These are phyloP conservation scores for Rhynchosporium graminicola DNA, from an alignment of 2,329 filamentous ascomycete genomes.

Conservation along the genomic window DNA sequence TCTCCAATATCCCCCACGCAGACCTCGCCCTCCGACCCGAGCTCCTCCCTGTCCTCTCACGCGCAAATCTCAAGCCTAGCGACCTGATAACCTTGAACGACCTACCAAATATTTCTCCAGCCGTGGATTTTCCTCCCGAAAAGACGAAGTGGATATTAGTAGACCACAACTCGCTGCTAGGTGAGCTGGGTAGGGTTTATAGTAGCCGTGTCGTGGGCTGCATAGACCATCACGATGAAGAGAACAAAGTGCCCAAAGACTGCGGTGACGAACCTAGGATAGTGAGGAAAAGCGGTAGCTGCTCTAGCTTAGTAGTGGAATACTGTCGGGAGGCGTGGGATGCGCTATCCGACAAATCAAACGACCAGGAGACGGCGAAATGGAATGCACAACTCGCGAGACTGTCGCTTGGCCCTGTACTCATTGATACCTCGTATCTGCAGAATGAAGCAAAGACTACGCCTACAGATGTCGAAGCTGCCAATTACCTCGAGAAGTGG, in stretches of 20 bases:
- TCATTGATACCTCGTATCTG: conserved; percentile 73
- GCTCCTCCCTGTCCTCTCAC: conserved; percentile 63
- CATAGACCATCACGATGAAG: conserved; percentile 80
- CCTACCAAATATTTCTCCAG: conserved; percentile 44
- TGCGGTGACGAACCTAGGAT: conserved; percentile 56
- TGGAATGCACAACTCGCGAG: conserved; percentile 62
- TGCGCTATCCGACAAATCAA: conserved; percentile 45
- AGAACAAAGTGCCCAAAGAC: conserved; percentile 52
- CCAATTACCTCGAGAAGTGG: conserved; percentile 57
- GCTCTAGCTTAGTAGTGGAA: conserved; percentile 67
- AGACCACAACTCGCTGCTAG: conserved; percentile 76
- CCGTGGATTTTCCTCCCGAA: conserved; percentile 42
- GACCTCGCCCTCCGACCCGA: conserved; percentile 75
- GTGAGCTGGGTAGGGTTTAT: conserved; percentile 57
- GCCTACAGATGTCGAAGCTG: conserved; percentile 58
- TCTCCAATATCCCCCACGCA: conserved; percentile 68
- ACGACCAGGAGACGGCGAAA: conserved; percentile 41
- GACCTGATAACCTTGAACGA: conserved; percentile 69
- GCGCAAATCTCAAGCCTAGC: conserved; percentile 57
- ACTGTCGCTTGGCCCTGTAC: conserved; percentile 67
- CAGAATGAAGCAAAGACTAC: conserved; percentile 64
- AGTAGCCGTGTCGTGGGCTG: conserved; percentile 58
- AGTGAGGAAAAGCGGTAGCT: conserved; percentile 69
- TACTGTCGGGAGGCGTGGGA: conserved; percentile 61
- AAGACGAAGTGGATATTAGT: conserved; percentile 72